Base-by-base conservation (phyloP, 805 yeast genomes). In the Cyberlindnera bimundalis region DNA sequence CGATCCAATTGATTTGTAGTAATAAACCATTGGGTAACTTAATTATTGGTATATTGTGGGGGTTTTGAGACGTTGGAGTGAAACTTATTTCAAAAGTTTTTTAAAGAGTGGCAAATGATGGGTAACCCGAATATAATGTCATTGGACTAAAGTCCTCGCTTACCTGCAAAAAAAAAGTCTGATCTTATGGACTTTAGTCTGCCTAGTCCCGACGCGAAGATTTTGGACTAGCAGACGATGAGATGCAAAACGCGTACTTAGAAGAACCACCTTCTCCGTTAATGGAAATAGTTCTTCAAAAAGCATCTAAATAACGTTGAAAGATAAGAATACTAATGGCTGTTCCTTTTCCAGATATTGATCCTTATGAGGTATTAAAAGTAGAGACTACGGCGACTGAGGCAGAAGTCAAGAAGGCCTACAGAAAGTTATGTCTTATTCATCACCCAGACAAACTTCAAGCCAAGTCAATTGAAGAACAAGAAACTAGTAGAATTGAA, bases 401-500 rank as follows among this genome's bases (percentile, higher is more conserved):
- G 1, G 63, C 73, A 0, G 81, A 71, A 11, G 73, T 87, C 48
- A 85, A 83, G 55, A 79, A 74, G 53, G 74, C 85, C 0, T 84
- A 84, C 53, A 73, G 84, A 48, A 77, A 76, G 43, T 55, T 73
- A 26, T 84, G 90, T 48, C 64, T 84, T 23, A 62, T 66, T 35
- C 71, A 74, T 45, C 95, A 84, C 56, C 95, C 95, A 1, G 95
- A 84, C 59, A 84, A 84, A 55, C 60, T 73, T 34, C 68, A 66
- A 53, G 64, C 65, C 9, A 53, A 50, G 34, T 50, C 63, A 2
- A 46, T 43, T 11, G 64, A 58, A 9, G 68, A 61, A 33, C 61
- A 60, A 27, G 61, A 47, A 10, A 63, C 54, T 35, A 59, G 70
- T 26, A 66, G 62, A 39, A 34, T 26, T n/a, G 52, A 52, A 46